Conservation (phyloP, 768 basidiomycete species). For the Chiua virens region DNA sequence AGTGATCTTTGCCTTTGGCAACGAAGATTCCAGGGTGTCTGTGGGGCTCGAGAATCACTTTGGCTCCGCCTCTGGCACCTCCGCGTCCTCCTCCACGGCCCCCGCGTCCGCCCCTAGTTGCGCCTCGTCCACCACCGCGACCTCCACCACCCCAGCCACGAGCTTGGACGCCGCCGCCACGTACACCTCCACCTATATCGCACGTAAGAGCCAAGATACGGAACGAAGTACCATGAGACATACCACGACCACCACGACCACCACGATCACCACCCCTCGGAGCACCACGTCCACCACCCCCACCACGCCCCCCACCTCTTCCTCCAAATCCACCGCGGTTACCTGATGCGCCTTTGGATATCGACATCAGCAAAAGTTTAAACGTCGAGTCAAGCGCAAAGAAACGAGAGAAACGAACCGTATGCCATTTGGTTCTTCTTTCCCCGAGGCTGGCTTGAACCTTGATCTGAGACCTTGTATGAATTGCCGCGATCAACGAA, state of each 20-base stretch:
- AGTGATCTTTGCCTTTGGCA: slow-evolving; percentile 95
- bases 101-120: slow-evolving; percentile 51
- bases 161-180: slow-evolving; percentile 28
- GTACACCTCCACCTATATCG: slow-evolving; percentile 11
- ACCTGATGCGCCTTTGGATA: slow-evolving; percentile 60
- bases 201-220: neutral
- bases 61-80: slow-evolving; percentile 78
- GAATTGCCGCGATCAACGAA: no score
- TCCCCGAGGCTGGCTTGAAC: neutral
- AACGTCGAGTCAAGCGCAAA: neutral
- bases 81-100: slow-evolving; percentile 64
- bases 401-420: slow-evolving; percentile 22
- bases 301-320: no score
- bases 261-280: slow-evolving; percentile 42
- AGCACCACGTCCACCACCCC: slow-evolving; percentile 38
- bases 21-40: slow-evolving; percentile 94
- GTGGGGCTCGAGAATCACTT: slow-evolving; percentile 93
- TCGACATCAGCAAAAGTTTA: neutral
- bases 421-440: slow-evolving; percentile 33
- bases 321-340: slow-evolving; percentile 71
- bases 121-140: slow-evolving; percentile 43
- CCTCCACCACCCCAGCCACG: slow-evolving; percentile 37
- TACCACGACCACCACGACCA: slow-evolving; percentile 39
- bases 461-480: neutral
- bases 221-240: slow-evolving; percentile 1